These are phyloP conservation scores for Sporobolomyces pararoseus DNA, from an alignment of 768 basidiomycete genomes.

Conservation along the genomic window DNA sequence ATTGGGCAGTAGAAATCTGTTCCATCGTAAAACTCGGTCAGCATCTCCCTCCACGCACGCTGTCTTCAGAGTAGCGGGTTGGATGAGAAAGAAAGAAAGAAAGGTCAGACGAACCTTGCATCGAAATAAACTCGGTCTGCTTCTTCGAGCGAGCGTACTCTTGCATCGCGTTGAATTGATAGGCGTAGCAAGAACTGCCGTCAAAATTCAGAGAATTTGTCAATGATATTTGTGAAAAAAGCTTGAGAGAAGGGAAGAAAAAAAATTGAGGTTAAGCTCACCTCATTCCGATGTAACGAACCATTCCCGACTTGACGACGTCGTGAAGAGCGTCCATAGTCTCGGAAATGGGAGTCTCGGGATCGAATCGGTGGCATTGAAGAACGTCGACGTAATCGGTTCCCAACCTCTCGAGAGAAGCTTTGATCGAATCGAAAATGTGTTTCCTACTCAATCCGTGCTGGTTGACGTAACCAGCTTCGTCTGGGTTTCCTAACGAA, in stretches of 20 bases:
- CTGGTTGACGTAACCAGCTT: slow-evolving; percentile 58
- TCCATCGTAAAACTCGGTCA: neutral
- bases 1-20: slow-evolving; percentile 41
- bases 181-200: slow-evolving; percentile 50
- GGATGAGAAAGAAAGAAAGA: too few species aligned
- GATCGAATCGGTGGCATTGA: slow-evolving; percentile 1
- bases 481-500: slow-evolving; percentile 18
- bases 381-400: slow-evolving; percentile 60
- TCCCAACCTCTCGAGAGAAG: slow-evolving; percentile 62
- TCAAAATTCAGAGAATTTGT: too few species aligned
- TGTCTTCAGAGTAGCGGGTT: too few species aligned
- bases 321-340: slow-evolving; percentile 54
- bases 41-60: too few species aligned
- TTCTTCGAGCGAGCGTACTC: slow-evolving; percentile 27
- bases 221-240: too few species aligned
- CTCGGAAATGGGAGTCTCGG: slow-evolving; percentile 21
- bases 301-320: slow-evolving; percentile 50
- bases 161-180: slow-evolving; percentile 44
- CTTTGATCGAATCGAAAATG: slow-evolving; percentile 63
- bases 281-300: slow-evolving; percentile 52
- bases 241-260: too few species aligned
- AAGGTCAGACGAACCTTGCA: slow-evolving; percentile 31
- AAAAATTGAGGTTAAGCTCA: neutral
- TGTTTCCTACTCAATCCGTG: slow-evolving; percentile 54
- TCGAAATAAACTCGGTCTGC: slow-evolving; percentile 42